These are phyloP conservation scores for Glarea lozoyensis DNA, from an alignment of 495 filamentous ascomycete genomes.

Conservation along the genomic window DNA sequence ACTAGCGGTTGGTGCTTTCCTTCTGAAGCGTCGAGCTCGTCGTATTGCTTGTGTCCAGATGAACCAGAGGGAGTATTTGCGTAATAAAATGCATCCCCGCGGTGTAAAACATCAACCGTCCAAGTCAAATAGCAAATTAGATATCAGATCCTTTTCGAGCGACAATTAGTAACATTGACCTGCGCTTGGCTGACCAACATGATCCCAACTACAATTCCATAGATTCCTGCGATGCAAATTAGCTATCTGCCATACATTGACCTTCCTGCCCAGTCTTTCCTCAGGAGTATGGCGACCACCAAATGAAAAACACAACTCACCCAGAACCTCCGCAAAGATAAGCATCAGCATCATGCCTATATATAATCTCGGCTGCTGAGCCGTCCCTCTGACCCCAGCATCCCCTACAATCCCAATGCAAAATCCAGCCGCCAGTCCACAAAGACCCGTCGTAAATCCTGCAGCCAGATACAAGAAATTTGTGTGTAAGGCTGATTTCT, in stretches of 20 bases:
- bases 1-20: too few relatives aligned
- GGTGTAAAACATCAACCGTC: too few relatives aligned
- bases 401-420: constrained; percentile 89
- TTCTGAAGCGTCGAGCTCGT: too few relatives aligned
- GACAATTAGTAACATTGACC: not conserved
- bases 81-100: too few relatives aligned
- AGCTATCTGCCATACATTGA: not conserved
- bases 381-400: constrained; percentile 75
- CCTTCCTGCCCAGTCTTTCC: not conserved
- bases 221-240: not conserved
- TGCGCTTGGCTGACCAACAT: constrained; percentile 1
- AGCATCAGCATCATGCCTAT: constrained; percentile 92
- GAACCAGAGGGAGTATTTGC: too few relatives aligned
- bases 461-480: constrained; percentile 38
- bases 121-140: too few relatives aligned
- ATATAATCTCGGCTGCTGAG: constrained; percentile 81
- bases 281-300: not conserved
- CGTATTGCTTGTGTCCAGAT: too few relatives aligned
- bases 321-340: constrained; percentile 89
- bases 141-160: not conserved
- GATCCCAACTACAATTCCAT: constrained; percentile 2
- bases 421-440: constrained; percentile 75
- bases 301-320: constrained; percentile 70
- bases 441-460: constrained; percentile 37
- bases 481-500: constrained; percentile 37